Base-by-base conservation (phyloP, 176 grass and related monocot genomes). In the Carex cristatella region DNA sequence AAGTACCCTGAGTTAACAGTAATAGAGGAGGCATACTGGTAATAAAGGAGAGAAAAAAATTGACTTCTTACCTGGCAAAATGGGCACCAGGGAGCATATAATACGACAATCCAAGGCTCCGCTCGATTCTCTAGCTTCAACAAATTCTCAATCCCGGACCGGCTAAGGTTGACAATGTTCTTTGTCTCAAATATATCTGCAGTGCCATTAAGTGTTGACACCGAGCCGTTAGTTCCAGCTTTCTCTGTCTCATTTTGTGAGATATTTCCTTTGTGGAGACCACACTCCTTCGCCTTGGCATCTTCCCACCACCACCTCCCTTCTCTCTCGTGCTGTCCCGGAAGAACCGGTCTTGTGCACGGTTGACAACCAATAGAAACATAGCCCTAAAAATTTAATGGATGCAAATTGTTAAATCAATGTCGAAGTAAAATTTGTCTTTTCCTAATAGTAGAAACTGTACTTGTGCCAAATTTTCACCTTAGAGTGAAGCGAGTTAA, bases 221-320 rank as follows among this genome's bases (percentile, higher is more conserved):
- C 84, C 13, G 86, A 66, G 6, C 89, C 89, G 3, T 93, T 90
- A 23, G 80, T 65, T 7, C 85, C 87, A 0, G 69, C 70, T 79
- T 83, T 91, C 44, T 73, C 85, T 28, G 76, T 82, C 79, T 90
- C 87, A 0, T 91, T 87, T 67, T 89, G 89, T 0, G 85, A 86
- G 76, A 98, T 90, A 85, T 98, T 98, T 32, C 95, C 95, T 85
- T 98, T 98, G 89, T 98, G 95, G 15, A 98, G 92, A 46, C 95
- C 95, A 16, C 95, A 98, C 86, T 98, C 95, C 89, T 98, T 98
- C 37, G 95, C 95, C 86, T 82, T 94, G 33, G 92, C 89, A 83
- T 98, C 95, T 85, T 98, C 95, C 95, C 95, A 98, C 95, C 95
- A 98, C 95, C 95, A 98, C 75, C 95, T 84, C 28, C 95, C 93